Evolutionary conservation across 345 rosid species (phyloP), one percentile per base, ranked within the genome.

Genomic region (Clarkia xantiana): DNA sequence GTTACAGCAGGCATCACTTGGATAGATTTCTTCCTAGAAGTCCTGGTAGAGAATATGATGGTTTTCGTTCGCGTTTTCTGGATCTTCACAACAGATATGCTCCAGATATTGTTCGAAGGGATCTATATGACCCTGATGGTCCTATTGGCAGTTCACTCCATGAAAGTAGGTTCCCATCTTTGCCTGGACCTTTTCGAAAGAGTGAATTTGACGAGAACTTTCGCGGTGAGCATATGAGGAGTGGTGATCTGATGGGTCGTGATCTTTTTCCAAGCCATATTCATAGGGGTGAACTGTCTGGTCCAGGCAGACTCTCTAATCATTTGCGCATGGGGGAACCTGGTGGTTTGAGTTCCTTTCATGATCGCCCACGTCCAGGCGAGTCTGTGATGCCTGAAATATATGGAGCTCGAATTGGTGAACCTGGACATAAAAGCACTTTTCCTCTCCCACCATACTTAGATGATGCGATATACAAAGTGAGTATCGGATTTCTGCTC

Each of bases 341-440:
- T 10, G 61, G 56, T 47, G 71, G 71, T 43, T 61, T 72, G 10
- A 71, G 71, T 42, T 58, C 61, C 70, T 67, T 67, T 58, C 65
- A 39, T 42, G 40, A 36, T 22, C 64, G 23, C 41, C 22, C 44
- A 38, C 57, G 18, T 45, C 14, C 17, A 1, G 55, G 57, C 40
- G 60, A 60, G 44, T 45, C 44, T 6, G 40, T 39, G 14, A 47
- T 18, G 23, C 57, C 44, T 60, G 64, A 62, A 18, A 47, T 49
- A 45, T 51, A 29, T 56, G 52, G 56, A 50, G 55, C 56, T 12
- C 71, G 61, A 20, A 70, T 62, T 68, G 82, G 80, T 51, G 87
- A 78, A 53, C 76, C 80, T 22, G 84, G 88, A 53, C 78, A 70
- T 51, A 71, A 84, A 44, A 76, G 84, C 65, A 71, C 54, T 71